Base-by-base conservation (phyloP, 495 filamentous ascomycete species). In the Annulohypoxylon stygium region DNA sequence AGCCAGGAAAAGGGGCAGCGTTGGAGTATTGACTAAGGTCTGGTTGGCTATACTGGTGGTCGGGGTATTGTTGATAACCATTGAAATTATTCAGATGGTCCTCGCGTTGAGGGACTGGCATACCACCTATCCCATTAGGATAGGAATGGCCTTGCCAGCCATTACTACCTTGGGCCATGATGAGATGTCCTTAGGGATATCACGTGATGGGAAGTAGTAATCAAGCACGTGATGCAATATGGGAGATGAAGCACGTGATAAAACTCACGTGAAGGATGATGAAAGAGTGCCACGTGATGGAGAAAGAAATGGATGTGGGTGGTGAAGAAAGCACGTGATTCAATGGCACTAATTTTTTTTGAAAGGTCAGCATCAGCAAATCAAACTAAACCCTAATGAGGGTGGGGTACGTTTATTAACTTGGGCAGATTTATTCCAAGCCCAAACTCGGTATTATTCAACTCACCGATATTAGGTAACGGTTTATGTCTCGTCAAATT, bases 101-200 rank as follows among this genome's bases (percentile, higher is more conserved):
- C 0, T 51, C 65, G 3, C 39, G 36, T 34, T 26, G 58, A 10
- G 54, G 5, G n/a, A 16, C 36, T n/a, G 45, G 47, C 5, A 62
- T 10, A 16, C 58, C 48, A 36, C 37, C 59, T 3, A 63, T 63
- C 14, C 36, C 67, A 63, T 63, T 55, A 23, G 47, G 48, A 63
- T 57, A 69, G 3, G 50, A 12, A 43, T 64, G 18, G 39, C 36
- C 60, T 45, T 62, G 60, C 67, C 67, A 70, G 11, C 60, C 41
- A 59, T 64, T 43, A 33, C 30, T 59, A 41, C 47, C 25, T 50
- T 63, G 67, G 7, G 67, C 60, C 67, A 70, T 70, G 23, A 5
- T 50, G n/a, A 23, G 7, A 26, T 48, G 23, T 23, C 9, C 20
- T 61, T 1, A 20, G 48, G 39, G 58, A 25, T 39, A 20, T 61